Evolutionary conservation across 805 yeast genomes (phyloP).

Genomic region (Sugiyamaella lignohabitans): DNA sequence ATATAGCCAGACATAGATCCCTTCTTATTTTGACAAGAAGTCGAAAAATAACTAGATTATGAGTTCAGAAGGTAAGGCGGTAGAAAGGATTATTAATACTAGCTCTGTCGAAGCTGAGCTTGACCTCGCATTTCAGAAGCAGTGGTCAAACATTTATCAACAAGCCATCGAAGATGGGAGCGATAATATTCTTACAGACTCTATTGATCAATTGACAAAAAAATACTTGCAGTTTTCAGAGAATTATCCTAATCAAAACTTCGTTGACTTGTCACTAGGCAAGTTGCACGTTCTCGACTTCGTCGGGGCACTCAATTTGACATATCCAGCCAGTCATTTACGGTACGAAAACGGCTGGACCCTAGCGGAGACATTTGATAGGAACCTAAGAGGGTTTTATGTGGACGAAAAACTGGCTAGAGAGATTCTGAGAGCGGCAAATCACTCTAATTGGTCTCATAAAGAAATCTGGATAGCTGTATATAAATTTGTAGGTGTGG

Average conservation of each 20-base stretch:
- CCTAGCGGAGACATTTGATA: background rate
- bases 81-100: no score
- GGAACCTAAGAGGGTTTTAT: conserved; percentile 2
- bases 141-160: background rate
- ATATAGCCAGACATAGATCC: no score
- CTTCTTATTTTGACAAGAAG: no score
- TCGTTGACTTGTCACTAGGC: conserved; percentile 6
- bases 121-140: background rate
- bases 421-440: background rate
- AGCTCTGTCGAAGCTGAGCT: background rate
- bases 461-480: background rate
- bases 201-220: conserved; percentile 1
- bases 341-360: background rate
- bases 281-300: conserved; percentile 8
- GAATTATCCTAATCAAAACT: background rate
- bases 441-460: background rate
- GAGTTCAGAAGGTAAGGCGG: no score
- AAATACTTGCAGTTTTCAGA: conserved; percentile 1
- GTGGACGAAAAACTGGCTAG: conserved; percentile 1
- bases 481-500: background rate
- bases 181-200: background rate
- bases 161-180: background rate
- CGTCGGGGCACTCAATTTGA: conserved; percentile 2
- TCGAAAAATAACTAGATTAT: no score
- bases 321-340: background rate